phyloP scores from a whole-genome alignment of 352 stramenopile genomes.

The Phytophthora colocasiae region DNA sequence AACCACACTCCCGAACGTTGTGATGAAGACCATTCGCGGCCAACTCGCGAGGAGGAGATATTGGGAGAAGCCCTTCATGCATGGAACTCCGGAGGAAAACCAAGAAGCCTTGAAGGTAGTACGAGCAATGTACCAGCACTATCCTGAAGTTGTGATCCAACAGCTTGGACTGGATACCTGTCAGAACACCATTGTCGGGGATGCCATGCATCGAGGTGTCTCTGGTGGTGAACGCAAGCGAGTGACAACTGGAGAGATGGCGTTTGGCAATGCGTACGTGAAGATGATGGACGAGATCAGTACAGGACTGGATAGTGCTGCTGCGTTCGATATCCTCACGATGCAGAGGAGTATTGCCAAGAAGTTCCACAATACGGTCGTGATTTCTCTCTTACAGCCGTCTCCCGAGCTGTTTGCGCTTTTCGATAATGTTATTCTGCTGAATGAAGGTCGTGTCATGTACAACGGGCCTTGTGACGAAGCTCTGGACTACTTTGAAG shows the following conservation, averaged over 20 bases:
- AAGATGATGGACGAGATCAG: slow-evolving; percentile 37
- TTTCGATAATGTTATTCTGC: slow-evolving; percentile 27
- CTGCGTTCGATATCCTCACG: slow-evolving; percentile 26
- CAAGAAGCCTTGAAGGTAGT: slow-evolving; percentile 10
- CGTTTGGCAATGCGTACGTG: slow-evolving; percentile 50
- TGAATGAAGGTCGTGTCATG: slow-evolving; percentile 22
- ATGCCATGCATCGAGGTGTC: slow-evolving; percentile 55
- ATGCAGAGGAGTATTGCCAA: slow-evolving; percentile 30
- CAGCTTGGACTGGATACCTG: slow-evolving; percentile 25
- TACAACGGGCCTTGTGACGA: slow-evolving; percentile 19
- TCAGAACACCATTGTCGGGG: slow-evolving; percentile 26
- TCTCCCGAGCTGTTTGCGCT: slow-evolving; percentile 30
- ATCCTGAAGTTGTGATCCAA: slow-evolving; percentile 17
- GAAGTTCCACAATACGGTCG: slow-evolving; percentile 30
- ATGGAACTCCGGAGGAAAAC: slow-evolving; percentile 16
- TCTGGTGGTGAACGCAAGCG: slow-evolving; percentile 74
- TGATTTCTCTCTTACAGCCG: slow-evolving; percentile 30
- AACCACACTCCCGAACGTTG: slow-evolving; percentile 11
- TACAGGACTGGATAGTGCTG: slow-evolving; percentile 25
- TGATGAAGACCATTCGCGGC: slow-evolving; percentile 4
- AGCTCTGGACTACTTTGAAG: slow-evolving; percentile 16
- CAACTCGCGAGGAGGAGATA: slow-evolving; percentile 3
- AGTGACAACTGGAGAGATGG: slow-evolving; percentile 83
- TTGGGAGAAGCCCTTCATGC: slow-evolving; percentile 7
- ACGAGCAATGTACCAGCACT: slow-evolving; percentile 20